Evolutionary conservation across 208 protist genomes (phyloP).

Genomic region (Trypanosoma theileri): DNA sequence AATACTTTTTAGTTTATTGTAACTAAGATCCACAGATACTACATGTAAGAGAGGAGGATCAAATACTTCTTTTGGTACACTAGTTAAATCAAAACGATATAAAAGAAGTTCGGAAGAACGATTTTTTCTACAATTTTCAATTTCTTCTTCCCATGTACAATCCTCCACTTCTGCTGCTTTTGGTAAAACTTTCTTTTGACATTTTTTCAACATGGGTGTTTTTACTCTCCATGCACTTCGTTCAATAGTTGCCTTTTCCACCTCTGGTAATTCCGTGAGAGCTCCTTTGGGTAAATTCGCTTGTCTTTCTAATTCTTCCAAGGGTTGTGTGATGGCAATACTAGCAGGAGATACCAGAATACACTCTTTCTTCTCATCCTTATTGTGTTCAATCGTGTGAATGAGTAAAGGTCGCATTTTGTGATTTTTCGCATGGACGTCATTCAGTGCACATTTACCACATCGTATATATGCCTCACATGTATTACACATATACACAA

Average conservation of each 20-base stretch:
- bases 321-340: constrained; percentile 56
- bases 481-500: constrained; percentile 57
- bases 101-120: constrained; percentile 58
- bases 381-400: constrained; percentile 53
- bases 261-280: constrained; percentile 36
- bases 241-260: background rate
- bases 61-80: constrained; percentile 70
- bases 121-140: constrained; percentile 54
- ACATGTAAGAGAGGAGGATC: constrained; percentile 69
- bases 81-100: constrained; percentile 64
- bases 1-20: constrained; percentile 66
- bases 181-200: constrained; percentile 36
- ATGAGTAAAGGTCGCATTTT: constrained; percentile 60
- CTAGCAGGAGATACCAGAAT: constrained; percentile 48
- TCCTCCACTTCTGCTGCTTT: constrained; percentile 77
- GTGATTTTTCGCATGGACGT: constrained; percentile 60
- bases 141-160: constrained; percentile 67
- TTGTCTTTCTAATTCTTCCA: constrained; percentile 75
- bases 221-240: constrained; percentile 24
- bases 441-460: constrained; percentile 70
- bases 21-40: constrained; percentile 62
- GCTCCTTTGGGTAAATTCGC: constrained; percentile 65
- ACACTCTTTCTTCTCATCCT: constrained; percentile 33
- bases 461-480: constrained; percentile 65
- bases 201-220: background rate